These are phyloP conservation scores for Lentinula edodes DNA, from an alignment of 768 basidiomycete genomes.

Conservation along the genomic window DNA sequence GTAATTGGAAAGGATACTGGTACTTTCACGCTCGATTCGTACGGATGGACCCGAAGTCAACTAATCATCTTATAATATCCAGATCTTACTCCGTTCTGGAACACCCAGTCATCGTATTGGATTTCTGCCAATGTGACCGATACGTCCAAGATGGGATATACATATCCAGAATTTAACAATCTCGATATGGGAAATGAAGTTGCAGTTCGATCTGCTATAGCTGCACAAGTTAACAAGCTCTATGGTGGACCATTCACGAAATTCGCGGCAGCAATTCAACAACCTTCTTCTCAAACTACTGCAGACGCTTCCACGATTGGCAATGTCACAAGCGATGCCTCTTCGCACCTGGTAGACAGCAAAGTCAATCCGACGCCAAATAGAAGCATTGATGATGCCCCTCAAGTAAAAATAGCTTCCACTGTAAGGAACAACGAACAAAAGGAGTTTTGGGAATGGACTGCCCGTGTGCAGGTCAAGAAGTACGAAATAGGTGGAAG, in stretches of 20 bases:
- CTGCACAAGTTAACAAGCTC: conserved; percentile 26
- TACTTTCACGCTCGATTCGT: conserved; percentile 12
- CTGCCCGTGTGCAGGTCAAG: conserved; percentile 33
- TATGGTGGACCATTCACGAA: conserved; percentile 20
- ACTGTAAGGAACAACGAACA: background rate
- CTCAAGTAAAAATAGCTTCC: background rate
- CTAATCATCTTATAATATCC: background rate
- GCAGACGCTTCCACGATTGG: background rate
- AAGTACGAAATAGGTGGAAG: conserved; percentile 37
- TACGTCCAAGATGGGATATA: conserved; percentile 33
- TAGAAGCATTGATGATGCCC: background rate
- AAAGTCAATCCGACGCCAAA: too few relatives aligned
- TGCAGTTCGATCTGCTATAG: conserved; percentile 26
- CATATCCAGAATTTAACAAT: conserved; percentile 46
- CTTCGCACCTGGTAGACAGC: background rate
- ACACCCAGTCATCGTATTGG: conserved; percentile 32
- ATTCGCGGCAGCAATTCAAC: background rate
- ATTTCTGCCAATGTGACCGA: conserved; percentile 23
- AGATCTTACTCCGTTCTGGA: conserved; percentile 47
- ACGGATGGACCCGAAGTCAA: background rate
- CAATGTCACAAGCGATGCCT: background rate
- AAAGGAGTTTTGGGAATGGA: conserved; percentile 31
- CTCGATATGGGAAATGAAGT: conserved; percentile 23
- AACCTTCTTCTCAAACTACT: background rate
- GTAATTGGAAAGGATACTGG: conserved; percentile 23